Base-by-base conservation (phyloP, 495 filamentous ascomycete genomes). In the Coniosporium apollinis region DNA sequence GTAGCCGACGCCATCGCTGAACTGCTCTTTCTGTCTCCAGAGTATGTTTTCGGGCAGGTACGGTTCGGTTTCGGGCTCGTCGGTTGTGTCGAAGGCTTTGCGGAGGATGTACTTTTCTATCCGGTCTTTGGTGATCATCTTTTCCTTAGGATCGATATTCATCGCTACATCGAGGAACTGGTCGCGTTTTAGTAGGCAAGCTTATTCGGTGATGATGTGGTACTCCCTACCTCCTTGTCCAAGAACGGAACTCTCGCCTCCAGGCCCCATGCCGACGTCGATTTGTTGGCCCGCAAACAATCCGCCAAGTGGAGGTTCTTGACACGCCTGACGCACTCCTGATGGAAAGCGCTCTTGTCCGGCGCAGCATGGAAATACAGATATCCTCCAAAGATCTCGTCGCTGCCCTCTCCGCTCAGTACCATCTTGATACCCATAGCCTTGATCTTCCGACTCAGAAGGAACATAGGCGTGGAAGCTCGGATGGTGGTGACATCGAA, bases 371-470 rank as follows among this genome's bases (percentile, higher is more conserved):
- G 82, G 73, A 97, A 97, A 67, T 97, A 97, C 15, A 97, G 77
- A 61, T 97, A 97, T 26, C 89, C 89, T 39, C 91, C 89, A 48
- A 94, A 96, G 50, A 94, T 91, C 60, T 97, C 89, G 56, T 97
- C 89, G 51, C 76, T 83, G 39, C 89, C 89, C 64, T 97, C 89
- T 37, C 89, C 89, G 51, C 77, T 85, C 28, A 97, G 69, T 38
- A 97, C 89, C 89, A 97, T 97, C 72, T 97, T 97, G 37, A 97
- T 82, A 42, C 89, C 91, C 70, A 94, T 78, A 13, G 84, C 89
- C 67, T 97, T 97, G 66, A 97, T 96, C 64, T 96, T 97, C 49
- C 89, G 79, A 44, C 80, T 83, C 10, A 97, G 74, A 34, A 97
- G 68, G 63, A 92, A 97, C 89, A 97, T 97, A 37, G 89, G 89